A percentile compares a stretch with the other conserved stretches of the same genome.
Conservation (phyloP, 2,329 filamentous ascomycete genomes). For the Magnaporthales sp. region DNA sequence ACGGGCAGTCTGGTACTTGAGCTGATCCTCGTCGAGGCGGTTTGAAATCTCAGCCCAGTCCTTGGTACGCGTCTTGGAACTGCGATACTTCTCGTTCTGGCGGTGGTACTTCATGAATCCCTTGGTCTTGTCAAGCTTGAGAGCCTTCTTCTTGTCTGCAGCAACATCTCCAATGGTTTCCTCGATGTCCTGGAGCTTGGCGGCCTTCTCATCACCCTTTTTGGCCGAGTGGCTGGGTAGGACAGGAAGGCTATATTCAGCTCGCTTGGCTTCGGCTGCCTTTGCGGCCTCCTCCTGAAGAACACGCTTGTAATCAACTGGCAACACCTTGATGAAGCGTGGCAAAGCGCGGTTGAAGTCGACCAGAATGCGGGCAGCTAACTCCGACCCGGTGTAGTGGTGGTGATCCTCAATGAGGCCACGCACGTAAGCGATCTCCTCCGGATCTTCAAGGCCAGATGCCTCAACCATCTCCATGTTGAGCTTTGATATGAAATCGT, state of each 20-base stretch:
- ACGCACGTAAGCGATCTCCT: slow-evolving; percentile 83
- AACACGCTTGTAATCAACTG: slow-evolving; percentile 93
- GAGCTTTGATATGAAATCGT: slow-evolving; percentile 86
- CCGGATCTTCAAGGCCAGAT: slow-evolving; percentile 70
- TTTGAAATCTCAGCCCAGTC: slow-evolving; percentile 90
- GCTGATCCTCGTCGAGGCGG: slow-evolving; percentile 84
- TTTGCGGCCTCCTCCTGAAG: slow-evolving; percentile 79
- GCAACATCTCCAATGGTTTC: slow-evolving; percentile 80
- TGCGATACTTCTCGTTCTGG: slow-evolving; percentile 86
- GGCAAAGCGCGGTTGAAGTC: slow-evolving; percentile 89
- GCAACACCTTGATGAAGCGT: slow-evolving; percentile 88
- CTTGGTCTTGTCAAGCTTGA: slow-evolving; percentile 94
- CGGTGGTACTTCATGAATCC: slow-evolving; percentile 98
- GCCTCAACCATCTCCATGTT: slow-evolving; percentile 98
- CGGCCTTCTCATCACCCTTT: slow-evolving; percentile 59
- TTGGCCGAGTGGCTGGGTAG: slow-evolving; percentile 32
- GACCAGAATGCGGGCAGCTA: slow-evolving; percentile 85
- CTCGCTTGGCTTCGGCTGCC: slow-evolving; percentile 75
- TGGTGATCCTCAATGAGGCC: slow-evolving; percentile 94
- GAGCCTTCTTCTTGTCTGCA: slow-evolving; percentile 81
- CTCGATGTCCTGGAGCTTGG: slow-evolving; percentile 75
- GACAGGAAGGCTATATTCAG: slow-evolving; percentile 71
- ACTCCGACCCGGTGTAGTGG: slow-evolving; percentile 94
- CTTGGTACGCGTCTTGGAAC: slow-evolving; percentile 72
- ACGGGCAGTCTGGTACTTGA: slow-evolving; percentile 92